Evolutionary conservation across 2,329 filamentous ascomycete genomes (phyloP).

Genomic region (Drechslerella coelobrocha): DNA sequence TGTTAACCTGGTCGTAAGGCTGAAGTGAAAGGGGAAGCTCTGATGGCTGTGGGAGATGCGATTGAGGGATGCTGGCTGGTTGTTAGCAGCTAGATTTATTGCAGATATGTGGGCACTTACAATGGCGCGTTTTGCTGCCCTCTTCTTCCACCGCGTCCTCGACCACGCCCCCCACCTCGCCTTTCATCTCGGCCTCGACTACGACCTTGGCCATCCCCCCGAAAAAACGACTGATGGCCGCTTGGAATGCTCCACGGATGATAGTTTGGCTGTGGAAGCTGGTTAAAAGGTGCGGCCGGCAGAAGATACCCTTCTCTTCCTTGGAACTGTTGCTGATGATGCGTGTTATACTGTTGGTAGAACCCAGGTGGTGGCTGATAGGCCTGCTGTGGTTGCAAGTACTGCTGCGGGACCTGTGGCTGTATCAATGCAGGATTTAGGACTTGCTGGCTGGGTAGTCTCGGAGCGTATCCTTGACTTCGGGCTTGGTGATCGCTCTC

Average conservation of each 20-base stretch:
- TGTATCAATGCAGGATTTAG: neutral
- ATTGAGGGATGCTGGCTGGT: too few relatives aligned
- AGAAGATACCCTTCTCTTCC: neutral
- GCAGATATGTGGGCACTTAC: too few relatives aligned
- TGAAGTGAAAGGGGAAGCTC: too few relatives aligned
- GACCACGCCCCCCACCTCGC: neutral
- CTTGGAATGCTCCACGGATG: neutral
- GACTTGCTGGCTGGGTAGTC: too few relatives aligned
- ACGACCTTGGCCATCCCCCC: neutral
- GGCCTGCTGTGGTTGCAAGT: neutral
- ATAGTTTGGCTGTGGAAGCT: neutral
- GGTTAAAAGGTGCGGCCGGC: neutral
- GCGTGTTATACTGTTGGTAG: neutral
- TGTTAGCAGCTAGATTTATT: too few relatives aligned
- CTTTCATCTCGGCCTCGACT: neutral
- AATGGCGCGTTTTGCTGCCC: too few relatives aligned
- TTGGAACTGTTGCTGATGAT: neutral
- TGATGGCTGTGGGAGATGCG: too few relatives aligned
- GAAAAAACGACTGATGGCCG: neutral
- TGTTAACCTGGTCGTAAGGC: too few relatives aligned
- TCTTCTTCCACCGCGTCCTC: too few relatives aligned
- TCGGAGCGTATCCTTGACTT: too few relatives aligned
- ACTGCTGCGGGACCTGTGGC: neutral
- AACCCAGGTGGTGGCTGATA: neutral
- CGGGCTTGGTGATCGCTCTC: too few relatives aligned